Evolutionary conservation across 1,139 yeast species (phyloP), one percentile per base, ranked within the genome.

Genomic region (Lodderomyces pseudojiufengensis): DNA sequence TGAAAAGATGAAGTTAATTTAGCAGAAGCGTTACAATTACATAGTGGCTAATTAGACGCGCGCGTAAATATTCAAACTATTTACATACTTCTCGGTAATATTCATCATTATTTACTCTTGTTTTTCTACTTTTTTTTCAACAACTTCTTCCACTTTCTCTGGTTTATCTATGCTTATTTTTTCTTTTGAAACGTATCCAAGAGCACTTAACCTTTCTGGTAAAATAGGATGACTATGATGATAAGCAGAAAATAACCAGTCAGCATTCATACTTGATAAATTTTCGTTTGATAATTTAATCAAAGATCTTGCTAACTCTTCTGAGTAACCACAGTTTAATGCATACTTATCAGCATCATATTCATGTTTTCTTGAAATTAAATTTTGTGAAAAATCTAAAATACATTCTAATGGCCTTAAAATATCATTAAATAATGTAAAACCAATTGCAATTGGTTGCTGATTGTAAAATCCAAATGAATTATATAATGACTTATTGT

Each of bases 291-390:
- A 84, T 47, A 92, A 65, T 45, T 74, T 79, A 54, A 86, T 80
- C 54, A 92, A 74, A 2, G 96, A 81, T 41, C 70, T 69, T 36
- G 84, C 75, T 56, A 92, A 75, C 36, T 80, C 81, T 24, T 73
- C 70, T 7, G 84, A 70, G 54, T 80, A 81, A 21, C 95, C 95
- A 47, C 80, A 74, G 36, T 72, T 66, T 41, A 76, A 78, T 9
- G 97, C 97, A 55, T 76, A 90, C 38, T 73, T 78, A 57, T 92
- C 97, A 15, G 98, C 98, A 62, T 92, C 88, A 53, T 81, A 92
- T 65, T 92, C 98, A 50, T 83, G 84, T 51, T 79, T 78, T 73
- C 98, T 83, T 10, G 90, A 78, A 40, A 86, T 57, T 40, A 80
- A 64, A 57, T 86, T 84, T 69, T 76, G 73, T 25, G 65, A 63